phyloP scores from a whole-genome alignment of 2,329 filamentous ascomycete genomes.

The Bisporella sp. region DNA sequence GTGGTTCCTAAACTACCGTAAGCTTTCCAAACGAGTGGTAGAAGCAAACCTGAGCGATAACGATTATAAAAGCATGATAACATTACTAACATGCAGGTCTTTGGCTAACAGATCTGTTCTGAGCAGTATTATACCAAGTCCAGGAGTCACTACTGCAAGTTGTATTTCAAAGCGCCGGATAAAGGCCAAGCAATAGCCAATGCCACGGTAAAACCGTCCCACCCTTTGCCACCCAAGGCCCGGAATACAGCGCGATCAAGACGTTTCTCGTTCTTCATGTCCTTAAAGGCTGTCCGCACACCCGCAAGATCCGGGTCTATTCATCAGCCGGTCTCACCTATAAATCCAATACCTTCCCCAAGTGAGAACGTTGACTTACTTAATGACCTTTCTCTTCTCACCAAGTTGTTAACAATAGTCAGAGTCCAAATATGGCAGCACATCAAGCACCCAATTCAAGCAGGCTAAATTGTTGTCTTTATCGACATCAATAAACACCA shows the following conservation, averaged over 20 bases:
- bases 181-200: slow-evolving; percentile 8
- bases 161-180: background rate
- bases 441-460: slow-evolving; percentile 18
- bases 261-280: slow-evolving; percentile 12
- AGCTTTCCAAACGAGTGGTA: too few species aligned
- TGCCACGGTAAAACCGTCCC: slow-evolving; percentile 14
- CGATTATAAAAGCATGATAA: too few species aligned
- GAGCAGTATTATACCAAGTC: too few species aligned
- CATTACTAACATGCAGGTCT: too few species aligned
- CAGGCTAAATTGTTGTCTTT: slow-evolving; percentile 43
- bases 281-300: slow-evolving; percentile 12
- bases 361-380: slow-evolving; percentile 16
- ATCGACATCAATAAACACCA: slow-evolving; percentile 47
- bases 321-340: too few species aligned
- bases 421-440: slow-evolving; percentile 27
- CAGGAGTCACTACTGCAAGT: too few species aligned
- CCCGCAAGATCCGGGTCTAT: slow-evolving; percentile 18
- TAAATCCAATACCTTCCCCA: too few species aligned
- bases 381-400: slow-evolving; percentile 40
- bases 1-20: too few species aligned
- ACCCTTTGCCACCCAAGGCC: slow-evolving; percentile 13
- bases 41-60: too few species aligned
- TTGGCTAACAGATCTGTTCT: too few species aligned
- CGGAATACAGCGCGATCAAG: slow-evolving; percentile 13
- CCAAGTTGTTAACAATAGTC: slow-evolving; percentile 48